Evolutionary conservation across 805 yeast genomes (phyloP).

Genomic region (Starmerella gropengiesseri): DNA sequence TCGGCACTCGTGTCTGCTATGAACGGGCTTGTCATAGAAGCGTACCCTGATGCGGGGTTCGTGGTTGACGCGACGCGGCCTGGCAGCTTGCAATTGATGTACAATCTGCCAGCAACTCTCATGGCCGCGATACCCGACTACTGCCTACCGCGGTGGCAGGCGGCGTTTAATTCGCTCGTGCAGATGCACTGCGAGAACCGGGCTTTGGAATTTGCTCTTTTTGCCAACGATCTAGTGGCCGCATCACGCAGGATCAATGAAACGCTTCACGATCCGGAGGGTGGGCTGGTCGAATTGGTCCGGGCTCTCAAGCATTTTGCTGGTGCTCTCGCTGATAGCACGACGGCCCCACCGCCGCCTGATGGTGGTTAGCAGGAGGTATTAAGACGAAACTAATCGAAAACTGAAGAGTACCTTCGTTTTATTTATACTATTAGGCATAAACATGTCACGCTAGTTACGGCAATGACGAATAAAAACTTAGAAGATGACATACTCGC

Average conservation of each 20-base stretch:
- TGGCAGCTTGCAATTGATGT: background rate
- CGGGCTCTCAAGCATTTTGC: too few relatives aligned
- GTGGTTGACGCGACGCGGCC: background rate
- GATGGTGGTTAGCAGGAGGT: too few relatives aligned
- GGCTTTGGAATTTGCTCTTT: background rate
- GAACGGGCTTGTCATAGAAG: background rate
- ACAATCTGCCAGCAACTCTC: background rate
- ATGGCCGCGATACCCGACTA: background rate
- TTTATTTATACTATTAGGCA: constrained; percentile 8
- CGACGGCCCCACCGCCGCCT: too few relatives aligned
- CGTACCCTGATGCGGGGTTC: background rate
- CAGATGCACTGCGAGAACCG: background rate
- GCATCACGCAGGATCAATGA: background rate
- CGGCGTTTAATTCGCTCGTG: background rate
- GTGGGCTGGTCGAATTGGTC: background rate
- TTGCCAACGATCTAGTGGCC: background rate
- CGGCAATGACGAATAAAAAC: constrained; percentile 3
- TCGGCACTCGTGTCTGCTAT: background rate
- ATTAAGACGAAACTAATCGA: too few relatives aligned
- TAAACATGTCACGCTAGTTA: constrained; percentile 4
- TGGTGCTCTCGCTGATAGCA: too few relatives aligned
- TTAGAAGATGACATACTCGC: too few relatives aligned
- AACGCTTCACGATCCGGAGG: background rate
- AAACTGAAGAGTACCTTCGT: constrained; percentile 1
- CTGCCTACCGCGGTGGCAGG: background rate